Conservation (phyloP, 768 basidiomycete genomes). For the Agaricus subrufescens region DNA sequence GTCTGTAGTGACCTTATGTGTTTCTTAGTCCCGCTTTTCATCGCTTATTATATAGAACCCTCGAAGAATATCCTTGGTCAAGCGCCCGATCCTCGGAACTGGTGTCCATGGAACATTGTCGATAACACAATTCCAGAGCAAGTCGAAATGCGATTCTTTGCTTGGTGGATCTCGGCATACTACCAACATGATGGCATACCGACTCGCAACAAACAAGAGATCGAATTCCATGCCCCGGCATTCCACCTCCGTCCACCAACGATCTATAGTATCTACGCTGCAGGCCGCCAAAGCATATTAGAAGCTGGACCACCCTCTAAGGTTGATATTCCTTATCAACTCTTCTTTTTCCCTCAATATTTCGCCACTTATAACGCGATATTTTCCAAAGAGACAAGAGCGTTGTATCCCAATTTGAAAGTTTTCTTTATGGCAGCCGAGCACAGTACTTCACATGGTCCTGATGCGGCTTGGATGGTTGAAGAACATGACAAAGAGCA, state of each 20-base stretch:
- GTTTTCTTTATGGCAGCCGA: not conserved
- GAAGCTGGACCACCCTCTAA: not conserved
- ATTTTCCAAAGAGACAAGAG: not conserved
- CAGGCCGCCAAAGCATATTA: not conserved
- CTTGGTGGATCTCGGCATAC: conserved; percentile 8
- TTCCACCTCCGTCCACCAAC: not conserved
- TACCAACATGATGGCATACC: conserved; percentile 9
- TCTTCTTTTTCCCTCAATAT: not conserved
- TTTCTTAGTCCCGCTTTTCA: not conserved
- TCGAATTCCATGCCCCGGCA: conserved; percentile 1
- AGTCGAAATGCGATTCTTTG: conserved; percentile 7
- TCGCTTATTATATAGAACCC: conserved; percentile 3
- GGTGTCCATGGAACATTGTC: conserved; percentile 3
- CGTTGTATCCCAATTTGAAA: not conserved
- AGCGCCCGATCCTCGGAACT: not conserved
- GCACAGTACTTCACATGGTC: not conserved
- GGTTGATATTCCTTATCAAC: not conserved
- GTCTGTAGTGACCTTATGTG: conserved; percentile 12
- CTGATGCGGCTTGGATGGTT: not conserved
- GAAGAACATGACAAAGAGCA: not conserved
- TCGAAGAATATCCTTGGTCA: conserved; percentile 10
- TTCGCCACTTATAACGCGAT: not conserved
- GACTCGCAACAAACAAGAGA: not conserved
- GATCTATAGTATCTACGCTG: not conserved
- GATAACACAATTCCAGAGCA: conserved; percentile 1